Conservation (phyloP, 2,329 filamentous ascomycete genomes). For the Ophiostoma piceae region DNA sequence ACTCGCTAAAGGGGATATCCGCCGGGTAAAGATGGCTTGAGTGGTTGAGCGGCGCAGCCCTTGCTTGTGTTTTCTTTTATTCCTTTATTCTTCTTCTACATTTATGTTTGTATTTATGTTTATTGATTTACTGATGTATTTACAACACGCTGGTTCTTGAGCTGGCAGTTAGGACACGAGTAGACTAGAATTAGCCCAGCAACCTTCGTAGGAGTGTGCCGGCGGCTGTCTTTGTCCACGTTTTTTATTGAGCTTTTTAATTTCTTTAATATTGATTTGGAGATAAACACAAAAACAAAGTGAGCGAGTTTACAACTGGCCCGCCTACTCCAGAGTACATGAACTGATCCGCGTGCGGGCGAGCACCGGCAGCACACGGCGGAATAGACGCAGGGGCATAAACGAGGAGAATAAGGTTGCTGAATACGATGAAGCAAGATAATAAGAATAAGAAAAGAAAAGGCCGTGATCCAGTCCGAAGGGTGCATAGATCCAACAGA, state of each 20-base stretch:
- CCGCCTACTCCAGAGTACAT: neutral
- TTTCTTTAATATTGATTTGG: neutral
- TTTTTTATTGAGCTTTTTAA: too few species aligned
- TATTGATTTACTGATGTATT: neutral
- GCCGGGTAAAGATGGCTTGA: slow-evolving; percentile 25
- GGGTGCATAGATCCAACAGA: slow-evolving; percentile 1
- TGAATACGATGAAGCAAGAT: too few species aligned
- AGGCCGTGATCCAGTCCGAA: slow-evolving; percentile 4
- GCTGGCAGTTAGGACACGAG: too few species aligned
- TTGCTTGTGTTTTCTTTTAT: slow-evolving; percentile 1
- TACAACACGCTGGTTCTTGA: too few species aligned
- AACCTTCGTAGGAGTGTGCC: neutral
- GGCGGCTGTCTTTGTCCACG: neutral
- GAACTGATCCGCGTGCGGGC: slow-evolving; percentile 15
- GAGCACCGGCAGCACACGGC: neutral
- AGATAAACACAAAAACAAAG: neutral
- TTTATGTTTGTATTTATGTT: too few species aligned
- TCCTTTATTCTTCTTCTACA: neutral
- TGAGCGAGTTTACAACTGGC: neutral
- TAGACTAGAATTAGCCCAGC: too few species aligned
- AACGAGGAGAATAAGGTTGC: neutral
- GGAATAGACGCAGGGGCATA: neutral
- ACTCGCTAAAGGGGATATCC: slow-evolving; percentile 25
- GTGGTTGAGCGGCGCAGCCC: slow-evolving; percentile 21
- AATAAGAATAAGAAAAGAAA: neutral